These are phyloP conservation scores for Knufia petricola DNA, from an alignment of 2,329 filamentous ascomycete species.

Conservation along the genomic window DNA sequence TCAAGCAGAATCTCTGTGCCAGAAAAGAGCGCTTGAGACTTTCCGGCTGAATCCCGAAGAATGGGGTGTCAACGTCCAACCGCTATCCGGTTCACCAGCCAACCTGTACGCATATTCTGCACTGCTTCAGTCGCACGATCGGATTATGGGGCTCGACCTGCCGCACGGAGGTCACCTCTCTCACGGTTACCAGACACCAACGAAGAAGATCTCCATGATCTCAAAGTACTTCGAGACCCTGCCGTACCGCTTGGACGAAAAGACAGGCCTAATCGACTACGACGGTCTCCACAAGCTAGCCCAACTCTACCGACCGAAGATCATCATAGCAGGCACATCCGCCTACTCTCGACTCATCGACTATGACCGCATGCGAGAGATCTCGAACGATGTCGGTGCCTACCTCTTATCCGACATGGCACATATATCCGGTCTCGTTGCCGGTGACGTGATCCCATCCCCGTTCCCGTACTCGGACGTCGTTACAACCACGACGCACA, in stretches of 20 bases:
- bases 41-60: constrained; percentile 78
- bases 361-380: constrained; percentile 83
- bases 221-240: constrained; percentile 99
- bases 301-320: constrained; percentile 83
- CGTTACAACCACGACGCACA: constrained; percentile 96
- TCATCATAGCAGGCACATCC: constrained; percentile 87
- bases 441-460: constrained; percentile 79
- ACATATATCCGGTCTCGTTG: constrained; percentile 89
- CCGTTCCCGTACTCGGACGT: constrained; percentile 87
- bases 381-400: constrained; percentile 81
- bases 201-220: constrained; percentile 91
- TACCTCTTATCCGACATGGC: constrained; percentile 96
- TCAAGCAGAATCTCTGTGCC: constrained; percentile 88
- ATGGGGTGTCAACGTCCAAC: constrained; percentile 89
- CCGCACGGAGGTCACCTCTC: constrained; percentile 93
- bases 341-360: constrained; percentile 95
- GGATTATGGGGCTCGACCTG: constrained; percentile 92
- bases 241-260: constrained; percentile 83
- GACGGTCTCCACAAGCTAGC: constrained; percentile 80
- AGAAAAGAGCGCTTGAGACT: constrained; percentile 81
- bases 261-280: constrained; percentile 92
- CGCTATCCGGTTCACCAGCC: constrained; percentile 78
- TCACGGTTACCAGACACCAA: constrained; percentile 93
- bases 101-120: constrained; percentile 98
- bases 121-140: constrained; percentile 81